phyloP scores from a whole-genome alignment of 768 basidiomycete genomes.

The Krasilnikovozyma curviuscula region DNA sequence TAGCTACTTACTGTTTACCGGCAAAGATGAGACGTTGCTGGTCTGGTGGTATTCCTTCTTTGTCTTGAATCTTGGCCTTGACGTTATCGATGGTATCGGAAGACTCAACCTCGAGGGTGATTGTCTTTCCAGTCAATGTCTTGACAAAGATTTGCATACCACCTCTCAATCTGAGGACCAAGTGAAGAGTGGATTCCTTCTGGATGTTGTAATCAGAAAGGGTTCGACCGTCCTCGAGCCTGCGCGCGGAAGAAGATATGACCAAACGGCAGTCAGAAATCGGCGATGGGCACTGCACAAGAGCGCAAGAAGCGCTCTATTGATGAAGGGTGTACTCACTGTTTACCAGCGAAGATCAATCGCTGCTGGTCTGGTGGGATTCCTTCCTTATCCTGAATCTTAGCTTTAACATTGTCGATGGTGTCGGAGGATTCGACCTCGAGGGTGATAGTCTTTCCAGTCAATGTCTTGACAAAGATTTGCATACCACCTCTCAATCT shows the following conservation, averaged over 20 bases:
- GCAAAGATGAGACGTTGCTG: slow-evolving; percentile 83
- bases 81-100: slow-evolving; percentile 34
- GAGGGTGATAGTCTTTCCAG: slow-evolving; percentile 27
- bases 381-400: slow-evolving; percentile 28
- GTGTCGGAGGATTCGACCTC: slow-evolving; percentile 33
- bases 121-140: slow-evolving; percentile 27
- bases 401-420: slow-evolving; percentile 32
- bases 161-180: slow-evolving; percentile 64
- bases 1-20: slow-evolving; percentile 81
- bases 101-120: slow-evolving; percentile 30
- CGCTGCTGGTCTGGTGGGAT: slow-evolving; percentile 86
- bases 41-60: slow-evolving; percentile 56
- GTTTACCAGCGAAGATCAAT: slow-evolving; percentile 81
- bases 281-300: no score
- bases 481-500: slow-evolving; percentile 83
- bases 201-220: slow-evolving; percentile 75
- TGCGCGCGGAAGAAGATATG: no score
- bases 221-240: slow-evolving; percentile 82
- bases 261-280: no score
- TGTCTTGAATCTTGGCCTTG: slow-evolving; percentile 29
- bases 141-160: slow-evolving; percentile 66
- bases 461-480: slow-evolving; percentile 37
- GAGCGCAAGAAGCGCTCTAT: no score
- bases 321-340: no score
- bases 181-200: slow-evolving; percentile 41